Percentiles rank a stretch among this genome's conserved stretches.
These are phyloP conservation scores for Rhizopogon roseolus DNA, from an alignment of 768 basidiomycete genomes.

Conservation along the genomic window DNA sequence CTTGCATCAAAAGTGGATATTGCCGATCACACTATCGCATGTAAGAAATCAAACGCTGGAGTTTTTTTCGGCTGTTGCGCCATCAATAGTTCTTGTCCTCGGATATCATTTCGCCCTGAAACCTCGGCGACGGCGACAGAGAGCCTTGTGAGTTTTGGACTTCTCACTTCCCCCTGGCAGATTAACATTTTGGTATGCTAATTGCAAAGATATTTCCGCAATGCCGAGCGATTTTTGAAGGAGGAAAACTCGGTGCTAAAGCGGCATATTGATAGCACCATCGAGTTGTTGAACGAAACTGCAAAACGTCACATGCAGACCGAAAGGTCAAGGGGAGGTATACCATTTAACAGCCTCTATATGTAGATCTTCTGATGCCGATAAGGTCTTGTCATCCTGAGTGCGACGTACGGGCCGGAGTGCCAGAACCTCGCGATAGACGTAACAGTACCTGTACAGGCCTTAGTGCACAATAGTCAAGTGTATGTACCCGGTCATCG, in stretches of 20 bases:
- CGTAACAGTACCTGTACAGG: constrained; percentile 79
- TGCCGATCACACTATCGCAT: constrained; percentile 55
- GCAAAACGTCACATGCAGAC: constrained; percentile 58
- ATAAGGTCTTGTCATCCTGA: constrained; percentile 70
- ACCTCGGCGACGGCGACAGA: constrained; percentile 48
- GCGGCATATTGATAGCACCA: constrained; percentile 60
- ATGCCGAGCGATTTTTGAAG: constrained; percentile 54
- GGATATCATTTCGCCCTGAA: constrained; percentile 55
- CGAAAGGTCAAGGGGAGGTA: constrained; percentile 68
- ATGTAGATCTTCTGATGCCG: constrained; percentile 5
- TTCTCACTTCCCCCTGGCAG: constrained; percentile 6
- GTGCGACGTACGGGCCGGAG: constrained; percentile 68
- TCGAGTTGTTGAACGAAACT: constrained; percentile 59
- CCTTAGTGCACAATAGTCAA: constrained; percentile 74
- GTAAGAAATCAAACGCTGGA: constrained; percentile 43
- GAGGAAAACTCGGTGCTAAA: constrained; percentile 62
- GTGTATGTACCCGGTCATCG: constrained; percentile 72
- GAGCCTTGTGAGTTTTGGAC: constrained; percentile 41
- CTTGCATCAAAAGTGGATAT: constrained; percentile 49
- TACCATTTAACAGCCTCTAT: neutral
- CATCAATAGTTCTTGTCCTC: constrained; percentile 47
- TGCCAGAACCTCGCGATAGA: constrained; percentile 59
- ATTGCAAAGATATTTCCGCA: constrained; percentile 54
- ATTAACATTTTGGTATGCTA: neutral
- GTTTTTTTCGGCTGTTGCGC: constrained; percentile 47